Evolutionary conservation across 139 green algal species (phyloP), one percentile per base, ranked within the genome.

Genomic region (Astrephomene gubernaculifera): DNA sequence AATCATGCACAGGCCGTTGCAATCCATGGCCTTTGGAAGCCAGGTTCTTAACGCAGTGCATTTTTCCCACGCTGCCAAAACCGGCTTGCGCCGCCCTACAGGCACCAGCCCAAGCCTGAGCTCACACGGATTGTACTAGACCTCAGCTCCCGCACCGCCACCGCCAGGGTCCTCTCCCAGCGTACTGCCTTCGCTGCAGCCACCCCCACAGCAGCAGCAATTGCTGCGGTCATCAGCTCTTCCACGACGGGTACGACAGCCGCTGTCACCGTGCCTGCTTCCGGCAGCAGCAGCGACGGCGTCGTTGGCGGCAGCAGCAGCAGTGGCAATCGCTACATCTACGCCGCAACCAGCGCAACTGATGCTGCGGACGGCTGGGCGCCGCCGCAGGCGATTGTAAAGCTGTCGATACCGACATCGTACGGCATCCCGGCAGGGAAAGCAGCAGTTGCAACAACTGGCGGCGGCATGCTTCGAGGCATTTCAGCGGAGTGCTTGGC

Each of bases 21-120:
- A n/a, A n/a, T n/a, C n/a, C n/a, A n/a, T n/a, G n/a, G n/a, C n/a
- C n/a, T n/a, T n/a, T n/a, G n/a, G n/a, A n/a, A n/a, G n/a, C n/a
- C n/a, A n/a, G n/a, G n/a, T n/a, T n/a, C n/a, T n/a, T n/a, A n/a
- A n/a, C n/a, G n/a, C n/a, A n/a, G n/a, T n/a, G n/a, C n/a, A n/a
- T n/a, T n/a, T n/a, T n/a, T n/a, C n/a, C n/a, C n/a, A n/a, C n/a
- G n/a, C n/a, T n/a, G n/a, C n/a, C n/a, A n/a, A n/a, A n/a, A n/a
- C n/a, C n/a, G n/a, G n/a, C n/a, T n/a, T n/a, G n/a, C n/a, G n/a
- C n/a, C n/a, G n/a, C n/a, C n/a, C n/a, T n/a, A n/a, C n/a, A 82
- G 83, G 49, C 54, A 21, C 9, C 71, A 82, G 36, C 60, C 71
- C 14, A 83, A 83, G 52, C 83, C 83, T 33, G 83, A 88, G 64